phyloP scores from a whole-genome alignment of 805 yeast species.

The Saturnispora quitensis region DNA sequence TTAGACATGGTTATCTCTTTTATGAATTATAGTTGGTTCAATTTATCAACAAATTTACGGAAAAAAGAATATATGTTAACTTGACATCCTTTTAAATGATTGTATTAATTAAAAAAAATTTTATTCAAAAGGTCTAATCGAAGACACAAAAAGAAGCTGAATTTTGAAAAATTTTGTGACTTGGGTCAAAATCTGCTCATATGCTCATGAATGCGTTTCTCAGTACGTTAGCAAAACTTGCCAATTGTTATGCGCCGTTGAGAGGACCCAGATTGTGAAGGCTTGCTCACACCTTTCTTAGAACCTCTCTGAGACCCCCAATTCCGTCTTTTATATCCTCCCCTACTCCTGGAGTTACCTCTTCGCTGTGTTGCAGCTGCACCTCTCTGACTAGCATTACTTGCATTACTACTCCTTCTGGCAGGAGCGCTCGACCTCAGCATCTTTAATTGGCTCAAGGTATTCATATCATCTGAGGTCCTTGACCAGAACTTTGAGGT shows the following conservation, averaged over 20 bases:
- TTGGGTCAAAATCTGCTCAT: background rate
- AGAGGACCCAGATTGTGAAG: background rate
- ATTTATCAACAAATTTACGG: background rate
- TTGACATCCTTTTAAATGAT: background rate
- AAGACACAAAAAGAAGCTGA: background rate
- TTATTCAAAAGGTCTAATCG: background rate
- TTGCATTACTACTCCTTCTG: background rate
- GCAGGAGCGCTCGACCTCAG: background rate
- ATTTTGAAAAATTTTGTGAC: constrained; percentile 1
- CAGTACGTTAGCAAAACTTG: constrained; percentile 1
- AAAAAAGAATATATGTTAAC: background rate
- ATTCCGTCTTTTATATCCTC: background rate
- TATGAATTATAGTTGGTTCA: background rate
- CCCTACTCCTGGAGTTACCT: background rate
- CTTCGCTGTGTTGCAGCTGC: background rate
- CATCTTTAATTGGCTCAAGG: constrained; percentile 2
- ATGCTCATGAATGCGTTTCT: background rate
- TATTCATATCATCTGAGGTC: constrained; percentile 1
- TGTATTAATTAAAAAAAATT: background rate
- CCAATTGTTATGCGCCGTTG: background rate
- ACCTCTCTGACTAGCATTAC: background rate
- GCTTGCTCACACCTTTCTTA: background rate
- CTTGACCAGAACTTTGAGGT: constrained; percentile 7
- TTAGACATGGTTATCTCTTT: constrained; percentile 28
- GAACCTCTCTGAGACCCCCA: background rate